These are phyloP conservation scores for Candida chauliodis DNA, from an alignment of 805 yeast genomes.

Conservation along the genomic window DNA sequence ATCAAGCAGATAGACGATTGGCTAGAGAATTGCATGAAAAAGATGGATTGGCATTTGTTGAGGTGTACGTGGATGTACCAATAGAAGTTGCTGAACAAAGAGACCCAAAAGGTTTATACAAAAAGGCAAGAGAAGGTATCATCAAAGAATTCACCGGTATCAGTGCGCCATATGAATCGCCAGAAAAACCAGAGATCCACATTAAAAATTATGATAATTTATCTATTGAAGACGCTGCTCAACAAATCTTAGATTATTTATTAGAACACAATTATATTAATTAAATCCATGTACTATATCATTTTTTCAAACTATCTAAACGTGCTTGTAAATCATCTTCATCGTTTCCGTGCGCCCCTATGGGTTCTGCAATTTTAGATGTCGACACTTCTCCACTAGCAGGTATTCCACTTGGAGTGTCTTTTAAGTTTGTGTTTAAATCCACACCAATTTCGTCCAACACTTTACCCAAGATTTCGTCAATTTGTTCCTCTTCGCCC, in stretches of 20 bases:
- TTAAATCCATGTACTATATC: slow-evolving; percentile 2
- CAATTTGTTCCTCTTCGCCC: slow-evolving; percentile 84
- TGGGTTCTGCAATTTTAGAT: slow-evolving; percentile 51
- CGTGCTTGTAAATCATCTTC: slow-evolving; percentile 91
- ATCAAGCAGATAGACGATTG: slow-evolving; percentile 73
- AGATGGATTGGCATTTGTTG: slow-evolving; percentile 76
- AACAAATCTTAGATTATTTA: slow-evolving; percentile 65
- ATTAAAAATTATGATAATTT: slow-evolving; percentile 63
- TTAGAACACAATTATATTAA: slow-evolving; percentile 43
- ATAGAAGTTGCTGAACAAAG: slow-evolving; percentile 92
- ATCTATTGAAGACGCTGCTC: slow-evolving; percentile 78
- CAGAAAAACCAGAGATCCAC: slow-evolving; percentile 79
- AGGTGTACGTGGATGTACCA: slow-evolving; percentile 91
- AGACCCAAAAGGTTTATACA: slow-evolving; percentile 95
- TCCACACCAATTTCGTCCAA: slow-evolving; percentile 96
- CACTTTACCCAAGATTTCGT: slow-evolving; percentile 86
- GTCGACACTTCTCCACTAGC: slow-evolving; percentile 36
- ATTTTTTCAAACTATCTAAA: slow-evolving; percentile 72
- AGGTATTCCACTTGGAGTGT: slow-evolving; percentile 38
- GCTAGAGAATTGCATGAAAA: slow-evolving; percentile 84
- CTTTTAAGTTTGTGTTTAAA: slow-evolving; percentile 48
- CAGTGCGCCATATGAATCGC: slow-evolving; percentile 94
- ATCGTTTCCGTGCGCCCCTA: slow-evolving; percentile 22
- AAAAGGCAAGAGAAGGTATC: slow-evolving; percentile 92
- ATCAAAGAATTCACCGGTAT: slow-evolving; percentile 95